Evolutionary conservation across 2,329 filamentous ascomycete genomes (phyloP), one percentile per base, ranked within the genome.

Genomic region (Fusarium tanahbumbuense): DNA sequence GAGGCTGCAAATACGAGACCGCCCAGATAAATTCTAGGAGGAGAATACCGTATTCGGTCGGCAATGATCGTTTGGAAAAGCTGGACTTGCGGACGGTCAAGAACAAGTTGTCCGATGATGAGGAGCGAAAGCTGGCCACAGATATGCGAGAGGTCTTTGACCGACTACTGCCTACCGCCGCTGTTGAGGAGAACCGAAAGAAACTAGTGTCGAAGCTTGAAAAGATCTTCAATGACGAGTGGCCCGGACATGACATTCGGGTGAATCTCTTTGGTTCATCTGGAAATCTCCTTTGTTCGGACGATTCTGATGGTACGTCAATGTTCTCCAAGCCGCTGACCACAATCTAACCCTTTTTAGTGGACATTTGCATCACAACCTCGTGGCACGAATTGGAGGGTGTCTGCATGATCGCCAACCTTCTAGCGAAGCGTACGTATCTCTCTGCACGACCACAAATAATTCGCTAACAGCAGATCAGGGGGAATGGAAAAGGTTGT

Each of bases 241-340:
- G 95, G 93, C 96, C 96, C 2, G 93, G 92, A 2, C 91, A 93
- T 75, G 88, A 97, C 66, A 98, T 98, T 76, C 90, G 88, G 72
- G 96, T 98, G 37, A 91, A 96, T 78, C 89, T 98, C 18, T 99
- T 99, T 86, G 96, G 96, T n/a, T 98, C 96, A 8, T 98, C 96
- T 7, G 96, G 96, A 49, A 99, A 99, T 80, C 83, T 96, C 79
- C 84, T 99, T 60, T 98, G 94, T 81, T 97, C 95, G 34, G 94
- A 93, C 80, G 94, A 98, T 77, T 99, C 96, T 55, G 96, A 99
- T 83, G 93, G 94, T 97, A 84, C 75, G 90, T 84, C 53, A 48
- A 45, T 53, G n/a, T 54, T 40, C 32, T 42, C 23, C 50, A 59
- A 46, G 30, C 41, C 32, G 16, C n/a, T 48, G 22, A 45, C 25